Percentiles rank a stretch among this genome's conserved stretches.
Evolutionary conservation across 2,329 filamentous ascomycete species (phyloP).

Genomic region (Fonsecaea erecta): DNA sequence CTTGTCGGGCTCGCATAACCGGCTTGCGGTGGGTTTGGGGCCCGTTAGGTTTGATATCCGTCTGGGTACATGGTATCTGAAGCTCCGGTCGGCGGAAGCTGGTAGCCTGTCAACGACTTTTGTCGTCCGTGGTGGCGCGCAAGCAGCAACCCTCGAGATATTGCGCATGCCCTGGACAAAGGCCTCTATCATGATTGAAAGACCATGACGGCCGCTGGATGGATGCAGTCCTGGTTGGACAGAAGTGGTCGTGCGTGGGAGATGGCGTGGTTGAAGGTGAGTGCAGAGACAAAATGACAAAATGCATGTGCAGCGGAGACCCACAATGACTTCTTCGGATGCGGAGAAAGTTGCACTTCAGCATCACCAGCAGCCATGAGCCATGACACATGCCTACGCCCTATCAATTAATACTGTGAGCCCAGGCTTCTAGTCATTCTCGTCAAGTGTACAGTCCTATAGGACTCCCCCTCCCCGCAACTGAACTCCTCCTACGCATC

Average conservation of each 20-base stretch:
- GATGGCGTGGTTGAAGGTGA: slow-evolving; percentile 8
- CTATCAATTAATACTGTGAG: too few species aligned
- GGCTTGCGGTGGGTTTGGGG: neutral
- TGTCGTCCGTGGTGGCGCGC: slow-evolving; percentile 19
- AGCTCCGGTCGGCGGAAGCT: slow-evolving; percentile 21
- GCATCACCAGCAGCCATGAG: neutral
- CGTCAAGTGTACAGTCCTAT: neutral
- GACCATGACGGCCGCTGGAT: slow-evolving; percentile 21
- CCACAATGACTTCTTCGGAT: slow-evolving; percentile 18
- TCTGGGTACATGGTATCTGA: slow-evolving; percentile 36
- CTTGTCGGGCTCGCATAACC: neutral
- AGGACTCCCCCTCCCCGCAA: neutral
- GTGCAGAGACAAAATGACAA: slow-evolving; percentile 6
- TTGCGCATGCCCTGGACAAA: slow-evolving; percentile 32
- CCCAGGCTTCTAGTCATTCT: neutral
- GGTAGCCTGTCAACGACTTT: slow-evolving; percentile 26
- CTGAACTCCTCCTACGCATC: neutral
- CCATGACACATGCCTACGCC: neutral
- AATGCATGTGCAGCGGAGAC: slow-evolving; percentile 26
- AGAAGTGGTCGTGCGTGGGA: neutral
- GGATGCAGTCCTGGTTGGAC: neutral
- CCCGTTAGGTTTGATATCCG: slow-evolving; percentile 30
- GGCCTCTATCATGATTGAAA: slow-evolving; percentile 29
- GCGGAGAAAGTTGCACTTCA: slow-evolving; percentile 22
- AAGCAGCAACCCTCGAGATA: slow-evolving; percentile 27